Base-by-base conservation (phyloP, 2,329 filamentous ascomycete species). In the Phyllosticta citribraziliensis region DNA sequence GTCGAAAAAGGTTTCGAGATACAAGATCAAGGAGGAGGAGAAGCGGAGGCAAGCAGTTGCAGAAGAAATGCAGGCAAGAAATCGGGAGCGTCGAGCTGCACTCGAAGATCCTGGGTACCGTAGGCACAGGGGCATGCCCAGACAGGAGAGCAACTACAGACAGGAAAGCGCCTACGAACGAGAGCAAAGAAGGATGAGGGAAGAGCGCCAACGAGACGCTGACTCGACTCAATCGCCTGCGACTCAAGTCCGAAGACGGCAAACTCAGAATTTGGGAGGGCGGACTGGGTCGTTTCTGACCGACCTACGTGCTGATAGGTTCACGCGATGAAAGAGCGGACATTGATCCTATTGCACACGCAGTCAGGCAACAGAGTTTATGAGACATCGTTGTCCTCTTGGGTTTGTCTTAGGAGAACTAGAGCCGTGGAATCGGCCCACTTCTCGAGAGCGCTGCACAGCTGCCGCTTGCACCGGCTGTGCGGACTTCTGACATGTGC, bases 21-120 rank as follows among this genome's bases (percentile, higher is more conserved):
- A 60, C 40, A 61, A 53, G 30, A 5, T 56, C 47, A 55, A 60
- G 27, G 55, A 56, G 27, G 53, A 54, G n/a, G 54, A 60, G 27
- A 63, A 22, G 47, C 56, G 54, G 33, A 55, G 33, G 25, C 17
- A 54, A 30, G 56, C 19, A 27, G 57, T 20, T 9, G 52, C 5
- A 30, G 11, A 8, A 19, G 55, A n/a, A 24, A 2, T 24, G 14
- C 17, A n/a, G 19, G 52, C 20, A 17, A 53, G 20, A 11, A 24
- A 53, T 19, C 6, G 4, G 17, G 40, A 47, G 17, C 14, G 6
- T 47, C 40, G 17, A 47, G 40, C 17, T 47, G 17, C 40, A 5
- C 17, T 8, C 2, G 14, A 12, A n/a, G n/a, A 6, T 6, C 40
- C 40, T 8, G 6, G 14, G 40, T 14, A 12, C 35, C 40, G 19